Conservation (phyloP, 805 yeast species). For the Suhomyces sp. region DNA sequence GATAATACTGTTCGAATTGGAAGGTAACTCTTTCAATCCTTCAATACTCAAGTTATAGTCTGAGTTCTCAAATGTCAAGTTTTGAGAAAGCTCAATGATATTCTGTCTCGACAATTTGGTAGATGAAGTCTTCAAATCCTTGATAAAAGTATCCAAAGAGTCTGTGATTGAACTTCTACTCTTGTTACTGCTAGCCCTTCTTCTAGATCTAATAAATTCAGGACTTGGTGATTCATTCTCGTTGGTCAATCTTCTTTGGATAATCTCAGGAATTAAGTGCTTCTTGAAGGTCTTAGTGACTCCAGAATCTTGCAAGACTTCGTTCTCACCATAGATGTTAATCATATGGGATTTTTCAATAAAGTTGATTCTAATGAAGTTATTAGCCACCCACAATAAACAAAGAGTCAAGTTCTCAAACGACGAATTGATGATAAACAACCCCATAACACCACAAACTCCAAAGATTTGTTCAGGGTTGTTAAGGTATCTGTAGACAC, state of each 20-base stretch:
- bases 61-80: constrained; percentile 35
- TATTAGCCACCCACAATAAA: constrained; percentile 57
- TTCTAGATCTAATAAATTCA: constrained; percentile 12
- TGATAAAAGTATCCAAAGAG: constrained; percentile 46
- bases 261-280: constrained; percentile 40
- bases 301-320: constrained; percentile 52
- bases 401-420: constrained; percentile 51
- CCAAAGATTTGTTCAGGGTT: constrained; percentile 81
- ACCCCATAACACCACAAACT: constrained; percentile 78
- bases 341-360: constrained; percentile 79
- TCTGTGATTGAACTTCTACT: constrained; percentile 38
- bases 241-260: constrained; percentile 29
- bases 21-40: constrained; percentile 13
- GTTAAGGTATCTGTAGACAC: constrained; percentile 76
- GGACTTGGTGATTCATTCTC: constrained; percentile 12
- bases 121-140: constrained; percentile 36
- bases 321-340: constrained; percentile 66
- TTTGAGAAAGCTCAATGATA: constrained; percentile 38
- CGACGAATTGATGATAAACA: constrained; percentile 55
- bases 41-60: constrained; percentile 28
- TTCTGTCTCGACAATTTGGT: constrained; percentile 32
- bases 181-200: constrained; percentile 15
- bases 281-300: constrained; percentile 43
- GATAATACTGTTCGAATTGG: constrained; percentile 7
- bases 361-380: constrained; percentile 63